These are phyloP conservation scores for Dorcoceras hygrometricum DNA, from an alignment of 257 asterid species.

Conservation along the genomic window DNA sequence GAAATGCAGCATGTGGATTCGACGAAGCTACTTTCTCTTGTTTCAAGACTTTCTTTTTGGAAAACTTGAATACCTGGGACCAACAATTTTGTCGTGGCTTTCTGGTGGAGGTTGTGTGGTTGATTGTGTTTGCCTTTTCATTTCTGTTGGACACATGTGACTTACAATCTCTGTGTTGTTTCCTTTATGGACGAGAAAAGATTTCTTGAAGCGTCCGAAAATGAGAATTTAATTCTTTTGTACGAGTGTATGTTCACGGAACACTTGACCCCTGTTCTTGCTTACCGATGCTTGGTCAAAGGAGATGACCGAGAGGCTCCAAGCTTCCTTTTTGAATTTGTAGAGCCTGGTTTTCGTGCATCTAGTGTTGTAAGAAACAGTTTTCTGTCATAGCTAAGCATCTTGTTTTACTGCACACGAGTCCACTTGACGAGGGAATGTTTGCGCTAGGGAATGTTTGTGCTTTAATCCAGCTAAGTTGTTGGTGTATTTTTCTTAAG, in stretches of 20 bases:
- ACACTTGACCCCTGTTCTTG: constrained; percentile 88
- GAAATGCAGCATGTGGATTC: too few relatives aligned
- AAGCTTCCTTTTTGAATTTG: constrained; percentile 86
- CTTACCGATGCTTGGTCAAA: constrained; percentile 87
- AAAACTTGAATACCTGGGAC: too few relatives aligned
- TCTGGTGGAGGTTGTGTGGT: constrained; percentile 14
- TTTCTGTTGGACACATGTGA: background rate
- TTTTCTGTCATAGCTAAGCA: background rate
- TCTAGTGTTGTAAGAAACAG: constrained; percentile 59
- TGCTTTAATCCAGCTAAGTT: background rate
- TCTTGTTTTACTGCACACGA: background rate
- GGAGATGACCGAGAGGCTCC: constrained; percentile 92
- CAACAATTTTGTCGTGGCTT: too few relatives aligned
- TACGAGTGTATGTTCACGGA: constrained; percentile 77
- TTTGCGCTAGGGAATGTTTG: background rate
- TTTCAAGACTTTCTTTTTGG: too few relatives aligned
- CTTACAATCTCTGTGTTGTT: background rate
- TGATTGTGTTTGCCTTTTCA: background rate
- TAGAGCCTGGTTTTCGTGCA: constrained; percentile 63
- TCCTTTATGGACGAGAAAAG: constrained; percentile 51
- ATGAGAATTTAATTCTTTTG: constrained; percentile 71
- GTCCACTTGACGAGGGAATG: background rate
- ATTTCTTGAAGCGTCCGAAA: constrained; percentile 58
- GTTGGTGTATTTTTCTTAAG: constrained; percentile 31
- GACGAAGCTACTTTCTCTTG: too few relatives aligned